phyloP scores from a whole-genome alignment of 768 basidiomycete species.

The Naganishia kalamii region DNA sequence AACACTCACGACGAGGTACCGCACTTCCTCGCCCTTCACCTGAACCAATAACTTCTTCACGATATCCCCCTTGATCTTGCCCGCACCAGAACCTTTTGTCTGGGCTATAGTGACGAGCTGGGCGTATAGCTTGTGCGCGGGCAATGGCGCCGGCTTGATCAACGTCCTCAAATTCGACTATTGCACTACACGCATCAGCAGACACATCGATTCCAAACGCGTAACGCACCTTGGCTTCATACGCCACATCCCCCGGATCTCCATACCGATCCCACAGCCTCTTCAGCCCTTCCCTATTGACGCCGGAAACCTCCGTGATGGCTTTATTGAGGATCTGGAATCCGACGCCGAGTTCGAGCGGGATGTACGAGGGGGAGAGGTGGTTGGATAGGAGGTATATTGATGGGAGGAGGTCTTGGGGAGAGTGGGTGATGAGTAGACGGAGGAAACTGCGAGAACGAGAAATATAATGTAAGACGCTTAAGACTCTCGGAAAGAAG shows the following conservation, averaged over 20 bases:
- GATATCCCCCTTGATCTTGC: conserved; percentile 66
- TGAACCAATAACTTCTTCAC: conserved; percentile 77
- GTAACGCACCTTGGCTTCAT: conserved; percentile 57
- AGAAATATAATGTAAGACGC: conserved; percentile 52
- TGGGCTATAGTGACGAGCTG: conserved; percentile 62
- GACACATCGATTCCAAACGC: background rate
- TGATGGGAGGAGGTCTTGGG: conserved; percentile 64
- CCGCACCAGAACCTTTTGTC: conserved; percentile 68
- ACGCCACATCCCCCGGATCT: conserved; percentile 84
- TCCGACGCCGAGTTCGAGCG: conserved; percentile 52
- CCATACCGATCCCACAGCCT: conserved; percentile 61
- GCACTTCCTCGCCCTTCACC: conserved; percentile 78
- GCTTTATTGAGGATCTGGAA: conserved; percentile 52
- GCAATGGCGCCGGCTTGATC: conserved; percentile 39
- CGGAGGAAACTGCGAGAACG: conserved; percentile 58
- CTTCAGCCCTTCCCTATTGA: conserved; percentile 35
- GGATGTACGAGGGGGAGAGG: conserved; percentile 65
- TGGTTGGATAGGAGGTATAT: conserved; percentile 78
- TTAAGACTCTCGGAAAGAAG: conserved; percentile 49
- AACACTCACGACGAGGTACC: conserved; percentile 57
- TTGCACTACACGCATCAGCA: background rate
- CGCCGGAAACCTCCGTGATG: conserved; percentile 40
- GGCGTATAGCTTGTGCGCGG: conserved; percentile 60
- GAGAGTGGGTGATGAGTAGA: conserved; percentile 60
- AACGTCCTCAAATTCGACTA: conserved; percentile 39